A percentile compares a stretch with the other conserved stretches of the same genome.
Conservation (phyloP, 345 rosid genomes). For the Capsella bursapastoris region DNA sequence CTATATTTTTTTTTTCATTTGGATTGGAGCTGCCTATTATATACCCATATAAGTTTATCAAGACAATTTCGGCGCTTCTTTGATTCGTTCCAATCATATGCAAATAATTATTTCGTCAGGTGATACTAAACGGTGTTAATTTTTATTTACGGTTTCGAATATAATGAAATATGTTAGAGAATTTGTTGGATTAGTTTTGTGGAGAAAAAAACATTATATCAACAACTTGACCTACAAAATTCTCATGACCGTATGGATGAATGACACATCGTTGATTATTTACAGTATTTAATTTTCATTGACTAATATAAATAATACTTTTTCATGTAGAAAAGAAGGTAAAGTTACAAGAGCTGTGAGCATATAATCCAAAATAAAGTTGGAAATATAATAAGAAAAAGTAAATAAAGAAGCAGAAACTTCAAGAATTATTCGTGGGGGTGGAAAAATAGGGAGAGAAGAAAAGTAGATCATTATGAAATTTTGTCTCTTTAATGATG, state of each 20-base stretch:
- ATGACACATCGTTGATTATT: neutral
- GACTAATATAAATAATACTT: neutral
- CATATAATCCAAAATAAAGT: conserved; percentile 44
- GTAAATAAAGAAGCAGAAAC: conserved; percentile 46
- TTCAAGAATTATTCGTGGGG: conserved; percentile 47
- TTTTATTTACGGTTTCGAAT: neutral
- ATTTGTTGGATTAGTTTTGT: conserved; percentile 9
- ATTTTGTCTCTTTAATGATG: conserved; percentile 38
- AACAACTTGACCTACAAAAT: neutral
- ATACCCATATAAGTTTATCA: neutral
- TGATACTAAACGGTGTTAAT: neutral
- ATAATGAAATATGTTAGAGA: neutral
- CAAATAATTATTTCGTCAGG: neutral
- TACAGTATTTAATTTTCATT: neutral
- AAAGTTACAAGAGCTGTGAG: conserved; percentile 28
- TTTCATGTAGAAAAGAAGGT: conserved; percentile 10
- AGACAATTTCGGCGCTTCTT: neutral
- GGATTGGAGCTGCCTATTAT: neutral
- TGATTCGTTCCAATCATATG: neutral
- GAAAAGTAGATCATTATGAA: conserved; percentile 39
- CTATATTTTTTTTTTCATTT: neutral
- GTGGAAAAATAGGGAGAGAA: conserved; percentile 29
- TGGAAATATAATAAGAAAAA: conserved; percentile 37
- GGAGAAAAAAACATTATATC: neutral
- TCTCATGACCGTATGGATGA: neutral